A percentile compares a stretch with the other conserved stretches of the same genome.
These are phyloP conservation scores for Aureobasidium pullulans DNA, from an alignment of 2,329 filamentous ascomycete species.

Conservation along the genomic window DNA sequence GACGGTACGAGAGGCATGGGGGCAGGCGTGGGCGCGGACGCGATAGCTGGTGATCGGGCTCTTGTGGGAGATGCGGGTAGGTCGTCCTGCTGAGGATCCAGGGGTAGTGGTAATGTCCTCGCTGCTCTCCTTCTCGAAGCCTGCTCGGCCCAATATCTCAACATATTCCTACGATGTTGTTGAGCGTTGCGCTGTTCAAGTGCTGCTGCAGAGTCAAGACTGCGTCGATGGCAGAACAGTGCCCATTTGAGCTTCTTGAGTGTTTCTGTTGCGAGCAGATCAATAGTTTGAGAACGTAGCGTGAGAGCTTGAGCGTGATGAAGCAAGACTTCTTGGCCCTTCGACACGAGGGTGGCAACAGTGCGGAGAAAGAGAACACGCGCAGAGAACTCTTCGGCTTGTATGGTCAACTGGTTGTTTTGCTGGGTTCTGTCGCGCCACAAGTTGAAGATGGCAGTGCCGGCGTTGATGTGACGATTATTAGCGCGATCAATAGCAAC, in stretches of 20 bases:
- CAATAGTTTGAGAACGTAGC: conserved; percentile 40
- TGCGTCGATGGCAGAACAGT: conserved; percentile 47
- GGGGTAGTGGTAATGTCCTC: conserved; percentile 2
- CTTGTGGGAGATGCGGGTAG: conserved; percentile 14
- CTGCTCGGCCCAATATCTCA: conserved; percentile 48
- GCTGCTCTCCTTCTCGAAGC: conserved; percentile 25
- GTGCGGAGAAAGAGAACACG: neutral
- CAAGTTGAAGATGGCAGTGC: conserved; percentile 25
- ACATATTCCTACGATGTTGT: conserved; percentile 48
- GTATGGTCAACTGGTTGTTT: conserved; percentile 21
- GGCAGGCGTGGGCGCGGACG: neutral
- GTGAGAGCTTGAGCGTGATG: conserved; percentile 34
- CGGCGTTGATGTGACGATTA: conserved; percentile 27
- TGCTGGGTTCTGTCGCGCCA: conserved; percentile 29
- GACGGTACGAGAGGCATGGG: neutral
- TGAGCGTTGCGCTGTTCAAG: conserved; percentile 46
- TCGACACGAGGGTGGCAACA: neutral
- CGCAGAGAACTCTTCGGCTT: conserved; percentile 26
- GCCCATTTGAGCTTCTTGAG: conserved; percentile 52
- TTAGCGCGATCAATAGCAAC: conserved; percentile 33
- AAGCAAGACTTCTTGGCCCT: conserved; percentile 3
- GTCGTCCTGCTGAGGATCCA: neutral
- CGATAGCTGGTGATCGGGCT: neutral
- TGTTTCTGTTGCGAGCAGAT: conserved; percentile 21
- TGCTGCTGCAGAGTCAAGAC: conserved; percentile 45